Conservation (phyloP, 805 yeast species). For the Wickerhamiella lipophila region DNA sequence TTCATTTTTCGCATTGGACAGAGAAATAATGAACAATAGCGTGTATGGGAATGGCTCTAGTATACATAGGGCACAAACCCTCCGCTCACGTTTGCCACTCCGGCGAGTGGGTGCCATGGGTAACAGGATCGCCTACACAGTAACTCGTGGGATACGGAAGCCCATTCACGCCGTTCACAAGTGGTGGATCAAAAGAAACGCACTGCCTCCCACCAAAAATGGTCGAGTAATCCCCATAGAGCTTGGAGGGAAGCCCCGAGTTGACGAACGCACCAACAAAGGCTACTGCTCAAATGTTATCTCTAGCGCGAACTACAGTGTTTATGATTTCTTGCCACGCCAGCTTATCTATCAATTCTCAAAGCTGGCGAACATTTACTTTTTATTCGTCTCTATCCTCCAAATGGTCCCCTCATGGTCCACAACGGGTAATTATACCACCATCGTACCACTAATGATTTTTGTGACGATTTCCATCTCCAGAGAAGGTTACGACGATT, state of each 20-base stretch:
- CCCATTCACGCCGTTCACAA: slow-evolving; percentile 4
- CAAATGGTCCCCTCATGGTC: slow-evolving; percentile 97
- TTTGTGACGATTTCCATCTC: slow-evolving; percentile 82
- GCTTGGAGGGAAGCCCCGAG: slow-evolving; percentile 5
- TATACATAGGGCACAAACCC: background rate
- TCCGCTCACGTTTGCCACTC: background rate
- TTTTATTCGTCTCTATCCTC: slow-evolving; percentile 75
- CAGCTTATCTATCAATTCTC: slow-evolving; percentile 86
- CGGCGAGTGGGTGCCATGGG: background rate
- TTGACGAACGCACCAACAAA: slow-evolving; percentile 57
- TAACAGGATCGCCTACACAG: background rate
- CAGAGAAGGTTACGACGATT: slow-evolving; percentile 90
- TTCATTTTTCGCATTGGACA: background rate
- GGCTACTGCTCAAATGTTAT: slow-evolving; percentile 58
- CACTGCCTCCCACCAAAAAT: slow-evolving; percentile 39
- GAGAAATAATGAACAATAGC: background rate
- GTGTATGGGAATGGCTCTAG: background rate
- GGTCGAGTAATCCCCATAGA: slow-evolving; percentile 68
- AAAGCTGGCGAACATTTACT: slow-evolving; percentile 82
- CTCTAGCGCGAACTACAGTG: slow-evolving; percentile 76
- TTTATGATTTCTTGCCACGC: slow-evolving; percentile 72
- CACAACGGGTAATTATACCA: slow-evolving; percentile 89
- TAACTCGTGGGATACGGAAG: background rate
- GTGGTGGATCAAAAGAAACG: slow-evolving; percentile 18
- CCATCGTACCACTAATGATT: slow-evolving; percentile 75